phyloP scores from a whole-genome alignment of 2,329 filamentous ascomycete species.

The Alternaria triticina region DNA sequence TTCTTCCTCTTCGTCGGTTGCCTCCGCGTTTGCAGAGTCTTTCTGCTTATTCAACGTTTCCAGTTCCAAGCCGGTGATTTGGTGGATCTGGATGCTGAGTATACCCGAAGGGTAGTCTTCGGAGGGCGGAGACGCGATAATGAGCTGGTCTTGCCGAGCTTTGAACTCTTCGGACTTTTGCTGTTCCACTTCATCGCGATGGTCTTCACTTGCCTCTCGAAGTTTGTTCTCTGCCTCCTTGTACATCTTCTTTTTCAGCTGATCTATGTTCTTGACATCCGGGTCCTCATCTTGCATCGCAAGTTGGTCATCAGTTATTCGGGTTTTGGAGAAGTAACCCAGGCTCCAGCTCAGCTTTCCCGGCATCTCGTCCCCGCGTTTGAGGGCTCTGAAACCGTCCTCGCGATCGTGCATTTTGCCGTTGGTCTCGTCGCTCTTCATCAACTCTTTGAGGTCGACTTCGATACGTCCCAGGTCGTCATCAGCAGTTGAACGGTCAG shows the following conservation, averaged over 20 bases:
- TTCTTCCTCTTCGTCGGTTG: constrained; percentile 67
- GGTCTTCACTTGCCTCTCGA: constrained; percentile 67
- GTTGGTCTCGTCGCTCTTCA: constrained; percentile 64
- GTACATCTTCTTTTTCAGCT: constrained; percentile 65
- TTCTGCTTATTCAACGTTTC: constrained; percentile 64
- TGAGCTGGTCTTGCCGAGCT: constrained; percentile 63
- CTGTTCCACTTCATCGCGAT: constrained; percentile 69
- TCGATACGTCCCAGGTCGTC: constrained; percentile 78
- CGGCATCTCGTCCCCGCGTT: constrained; percentile 71
- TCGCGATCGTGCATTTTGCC: constrained; percentile 68
- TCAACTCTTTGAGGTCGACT: constrained; percentile 69
- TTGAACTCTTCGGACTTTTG: constrained; percentile 72
- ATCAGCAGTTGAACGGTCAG: constrained; percentile 73
- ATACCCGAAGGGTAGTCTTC: constrained; percentile 69
- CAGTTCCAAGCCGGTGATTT: constrained; percentile 72
- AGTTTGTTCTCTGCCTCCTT: constrained; percentile 65
- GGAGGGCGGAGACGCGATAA: constrained; percentile 71
- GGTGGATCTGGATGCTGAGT: constrained; percentile 73
- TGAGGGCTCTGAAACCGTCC: constrained; percentile 70
- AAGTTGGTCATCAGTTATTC: constrained; percentile 68
- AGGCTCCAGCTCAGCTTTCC: constrained; percentile 73
- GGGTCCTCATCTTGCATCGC: constrained; percentile 65
- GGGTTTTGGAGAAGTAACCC: constrained; percentile 73
- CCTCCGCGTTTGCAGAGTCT: constrained; percentile 55
- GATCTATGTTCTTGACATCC: constrained; percentile 62